These are phyloP conservation scores for Xylariaceae sp. DNA, from an alignment of 2,329 filamentous ascomycete species.

Conservation along the genomic window DNA sequence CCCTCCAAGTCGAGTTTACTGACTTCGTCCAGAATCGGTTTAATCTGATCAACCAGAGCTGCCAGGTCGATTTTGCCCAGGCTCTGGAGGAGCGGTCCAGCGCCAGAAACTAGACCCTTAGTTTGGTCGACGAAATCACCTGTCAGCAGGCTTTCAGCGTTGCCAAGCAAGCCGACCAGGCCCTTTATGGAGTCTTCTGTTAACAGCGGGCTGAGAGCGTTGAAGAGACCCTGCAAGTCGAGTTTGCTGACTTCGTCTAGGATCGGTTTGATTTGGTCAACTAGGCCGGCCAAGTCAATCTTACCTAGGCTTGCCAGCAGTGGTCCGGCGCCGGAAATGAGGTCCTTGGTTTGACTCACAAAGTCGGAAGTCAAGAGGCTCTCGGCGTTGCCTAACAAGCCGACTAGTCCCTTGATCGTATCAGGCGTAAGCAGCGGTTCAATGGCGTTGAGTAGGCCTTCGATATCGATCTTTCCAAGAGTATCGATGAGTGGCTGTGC, in stretches of 20 bases:
- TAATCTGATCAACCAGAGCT: constrained; percentile 37
- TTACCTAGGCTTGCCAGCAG: constrained; percentile 42
- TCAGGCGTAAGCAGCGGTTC: constrained; percentile 43
- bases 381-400: constrained; percentile 39
- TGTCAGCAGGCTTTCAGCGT: constrained; percentile 13
- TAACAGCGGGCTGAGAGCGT: constrained; percentile 45
- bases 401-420: constrained; percentile 37
- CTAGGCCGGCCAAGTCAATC: constrained; percentile 44
- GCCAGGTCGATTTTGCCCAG: constrained; percentile 20
- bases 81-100: background rate
- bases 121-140: background rate
- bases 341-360: constrained; percentile 25
- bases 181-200: constrained; percentile 12
- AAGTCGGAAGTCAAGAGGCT: constrained; percentile 33
- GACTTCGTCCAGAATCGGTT: constrained; percentile 39
- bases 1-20: constrained; percentile 43
- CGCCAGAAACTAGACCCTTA: constrained; percentile 3
- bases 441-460: constrained; percentile 41
- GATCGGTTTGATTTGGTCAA: constrained; percentile 35
- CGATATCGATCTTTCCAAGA: constrained; percentile 44
- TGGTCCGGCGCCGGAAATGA: constrained; percentile 43
- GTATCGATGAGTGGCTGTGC: constrained; percentile 43
- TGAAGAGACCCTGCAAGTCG: constrained; percentile 44
- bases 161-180: constrained; percentile 8
- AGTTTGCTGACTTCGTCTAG: constrained; percentile 36